Base-by-base conservation (phyloP, 73 alveolate genomes). In the Paramecium sexaurelia region DNA sequence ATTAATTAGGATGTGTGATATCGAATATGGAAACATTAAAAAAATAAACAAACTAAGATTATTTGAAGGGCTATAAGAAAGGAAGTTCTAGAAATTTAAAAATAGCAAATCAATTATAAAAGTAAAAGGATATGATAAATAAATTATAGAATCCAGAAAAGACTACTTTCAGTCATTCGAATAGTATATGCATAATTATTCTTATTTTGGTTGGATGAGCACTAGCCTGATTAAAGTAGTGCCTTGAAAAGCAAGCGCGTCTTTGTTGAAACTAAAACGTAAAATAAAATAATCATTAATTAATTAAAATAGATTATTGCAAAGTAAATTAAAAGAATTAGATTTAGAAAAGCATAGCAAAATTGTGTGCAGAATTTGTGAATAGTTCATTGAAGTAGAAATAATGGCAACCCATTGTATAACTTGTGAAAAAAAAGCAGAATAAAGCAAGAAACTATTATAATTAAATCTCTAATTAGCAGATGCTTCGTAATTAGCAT, bases 61-160 rank as follows among this genome's bases (percentile, higher is more conserved):
- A 78, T 43, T 39, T 45, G 39, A 78, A 45, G 73, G 45, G 41
- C 26, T 24, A 41, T 32, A 78, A 78, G 73, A 78, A 78, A 61
- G 90, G 90, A 24, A 78, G 90, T 45, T 78, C 68, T 56, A 78
- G 73, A 43, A 78, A 78, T 24, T 15, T 78, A 8, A 78, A 78
- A 33, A 78, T 78, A 8, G 68, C 47, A 0, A 78, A 41, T 45
- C 15, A 78, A 43, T 78, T 78, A 78, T 43, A 78, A 43, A 78
- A 75, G 89, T 75, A 75, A 6, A 15, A 33, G 66, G 8, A 39
- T 3, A 39, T 3, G 2, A 45, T 3, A 17, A 17, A 36, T 2
- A 75, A 19, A 39, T 17, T 75, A 20, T 75, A 75, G 89, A 43
- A 78, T 78, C 68, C 13, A 78, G 43, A 78, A 78, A 33, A 39